phyloP scores from a whole-genome alignment of 176 grass and related monocot species.

The Saccharum spontaneum region DNA sequence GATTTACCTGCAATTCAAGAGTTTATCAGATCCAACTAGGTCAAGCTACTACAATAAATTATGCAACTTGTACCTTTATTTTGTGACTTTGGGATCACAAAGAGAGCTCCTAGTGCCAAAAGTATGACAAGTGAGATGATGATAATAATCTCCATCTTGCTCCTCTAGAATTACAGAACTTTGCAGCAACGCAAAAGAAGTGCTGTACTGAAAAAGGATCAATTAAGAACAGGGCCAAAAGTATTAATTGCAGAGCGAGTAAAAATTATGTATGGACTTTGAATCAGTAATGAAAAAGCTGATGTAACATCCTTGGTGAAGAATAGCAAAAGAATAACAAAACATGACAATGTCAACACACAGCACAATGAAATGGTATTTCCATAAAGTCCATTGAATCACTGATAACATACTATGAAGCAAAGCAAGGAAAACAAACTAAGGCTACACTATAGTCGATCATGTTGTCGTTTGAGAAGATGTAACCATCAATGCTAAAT shows the following conservation, averaged over 20 bases:
- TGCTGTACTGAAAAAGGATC: background rate
- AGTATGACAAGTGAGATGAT: constrained; percentile 49
- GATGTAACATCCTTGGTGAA: background rate
- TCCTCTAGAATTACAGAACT: constrained; percentile 19
- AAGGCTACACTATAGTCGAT: background rate
- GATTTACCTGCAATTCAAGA: constrained; percentile 40
- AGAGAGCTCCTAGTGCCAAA: constrained; percentile 62
- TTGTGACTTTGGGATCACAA: constrained; percentile 66
- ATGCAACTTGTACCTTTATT: constrained; percentile 45
- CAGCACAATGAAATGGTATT: background rate
- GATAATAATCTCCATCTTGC: constrained; percentile 52
- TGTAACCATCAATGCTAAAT: background rate
- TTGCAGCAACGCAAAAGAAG: background rate
- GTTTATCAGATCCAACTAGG: background rate
- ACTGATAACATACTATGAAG: background rate
- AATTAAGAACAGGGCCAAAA: background rate
- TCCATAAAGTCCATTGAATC: background rate
- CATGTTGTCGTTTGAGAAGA: background rate
- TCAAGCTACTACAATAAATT: background rate
- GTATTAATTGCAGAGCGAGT: background rate
- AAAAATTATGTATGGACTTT: background rate
- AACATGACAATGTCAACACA: background rate
- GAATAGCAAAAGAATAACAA: background rate
- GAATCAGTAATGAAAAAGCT: background rate
- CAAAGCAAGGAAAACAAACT: background rate